Evolutionary conservation across 2,329 filamentous ascomycete species (phyloP).

Genomic region (Gremmenia infestans): DNA sequence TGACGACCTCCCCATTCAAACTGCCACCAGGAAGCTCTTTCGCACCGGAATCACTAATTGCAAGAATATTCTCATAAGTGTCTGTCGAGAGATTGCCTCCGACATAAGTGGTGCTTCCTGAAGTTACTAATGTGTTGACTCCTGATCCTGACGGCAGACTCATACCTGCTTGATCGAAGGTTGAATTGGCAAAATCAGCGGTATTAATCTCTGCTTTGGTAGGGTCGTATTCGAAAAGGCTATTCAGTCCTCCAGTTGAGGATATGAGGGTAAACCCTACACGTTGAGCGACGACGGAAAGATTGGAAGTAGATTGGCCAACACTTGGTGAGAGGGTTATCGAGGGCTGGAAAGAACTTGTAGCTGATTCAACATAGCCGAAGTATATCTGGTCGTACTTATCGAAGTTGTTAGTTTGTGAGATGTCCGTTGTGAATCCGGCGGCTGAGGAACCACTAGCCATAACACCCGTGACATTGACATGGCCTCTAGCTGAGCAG

Average conservation of each 20-base stretch:
- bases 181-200: conserved; percentile 62
- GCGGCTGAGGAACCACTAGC: conserved; percentile 41
- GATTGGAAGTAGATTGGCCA: conserved; percentile 54
- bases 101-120: conserved; percentile 64
- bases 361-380: conserved; percentile 74
- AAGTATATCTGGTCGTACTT: conserved; percentile 94
- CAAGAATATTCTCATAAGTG: conserved; percentile 69
- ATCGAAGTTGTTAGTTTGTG: conserved; percentile 91
- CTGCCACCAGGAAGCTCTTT: conserved; percentile 63
- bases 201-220: conserved; percentile 51
- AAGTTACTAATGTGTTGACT: conserved; percentile 63
- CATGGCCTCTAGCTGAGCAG: conserved; percentile 70
- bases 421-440: conserved; percentile 59
- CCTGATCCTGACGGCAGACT: conserved; percentile 62
- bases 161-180: conserved; percentile 71
- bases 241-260: conserved; percentile 77
- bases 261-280: conserved; percentile 72
- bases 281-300: conserved; percentile 85
- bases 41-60: conserved; percentile 59
- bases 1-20: conserved; percentile 71
- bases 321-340: conserved; percentile 70
- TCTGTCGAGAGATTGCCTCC: conserved; percentile 78
- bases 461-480: conserved; percentile 75
- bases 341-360: conserved; percentile 67
- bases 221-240: conserved; percentile 84